These are phyloP conservation scores for Eutrema salsugineum DNA, from an alignment of 441 rosid species.

Conservation along the genomic window DNA sequence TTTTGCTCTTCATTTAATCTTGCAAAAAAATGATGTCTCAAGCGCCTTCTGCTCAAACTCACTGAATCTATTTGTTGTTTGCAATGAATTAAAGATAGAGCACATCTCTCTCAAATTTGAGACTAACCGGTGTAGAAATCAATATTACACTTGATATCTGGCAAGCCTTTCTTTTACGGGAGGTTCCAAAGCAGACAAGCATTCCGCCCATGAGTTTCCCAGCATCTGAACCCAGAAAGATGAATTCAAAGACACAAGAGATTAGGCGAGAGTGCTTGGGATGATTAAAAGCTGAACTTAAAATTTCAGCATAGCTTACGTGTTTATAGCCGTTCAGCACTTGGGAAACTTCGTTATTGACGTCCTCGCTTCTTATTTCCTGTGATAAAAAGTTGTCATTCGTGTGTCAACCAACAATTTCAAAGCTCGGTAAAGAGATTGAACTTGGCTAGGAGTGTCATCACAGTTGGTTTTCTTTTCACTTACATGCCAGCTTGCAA, in stretches of 20 bases:
- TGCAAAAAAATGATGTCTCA: slow-evolving; percentile 14
- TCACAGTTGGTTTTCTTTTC: background rate
- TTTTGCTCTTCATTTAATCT: slow-evolving; percentile 21
- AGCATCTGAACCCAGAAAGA: slow-evolving; percentile 59
- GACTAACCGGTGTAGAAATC: slow-evolving; percentile 8
- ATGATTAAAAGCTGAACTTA: background rate
- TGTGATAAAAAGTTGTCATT: slow-evolving; percentile 17
- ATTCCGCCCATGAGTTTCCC: slow-evolving; percentile 84
- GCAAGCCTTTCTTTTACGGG: slow-evolving; percentile 81
- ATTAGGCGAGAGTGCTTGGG: background rate
- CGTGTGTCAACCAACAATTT: background rate
- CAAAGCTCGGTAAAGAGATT: background rate
- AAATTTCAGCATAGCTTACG: slow-evolving; percentile 40
- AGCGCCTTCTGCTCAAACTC: slow-evolving; percentile 17
- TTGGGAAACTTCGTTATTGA: slow-evolving; percentile 85
- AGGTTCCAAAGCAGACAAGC: slow-evolving; percentile 83
- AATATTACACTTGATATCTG: slow-evolving; percentile 69
- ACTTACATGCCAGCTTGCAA: slow-evolving; percentile 99
- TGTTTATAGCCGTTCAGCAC: slow-evolving; percentile 89
- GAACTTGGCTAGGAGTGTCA: background rate
- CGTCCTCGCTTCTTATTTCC: slow-evolving; percentile 89
- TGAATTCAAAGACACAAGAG: background rate
- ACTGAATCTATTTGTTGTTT: slow-evolving; percentile 7
- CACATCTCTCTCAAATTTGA: background rate
- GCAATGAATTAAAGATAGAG: slow-evolving; percentile 3